Evolutionary conservation across 2,329 filamentous ascomycete species (phyloP), one percentile per base, ranked within the genome.

Genomic region (Neodidymelliopsis sp.): DNA sequence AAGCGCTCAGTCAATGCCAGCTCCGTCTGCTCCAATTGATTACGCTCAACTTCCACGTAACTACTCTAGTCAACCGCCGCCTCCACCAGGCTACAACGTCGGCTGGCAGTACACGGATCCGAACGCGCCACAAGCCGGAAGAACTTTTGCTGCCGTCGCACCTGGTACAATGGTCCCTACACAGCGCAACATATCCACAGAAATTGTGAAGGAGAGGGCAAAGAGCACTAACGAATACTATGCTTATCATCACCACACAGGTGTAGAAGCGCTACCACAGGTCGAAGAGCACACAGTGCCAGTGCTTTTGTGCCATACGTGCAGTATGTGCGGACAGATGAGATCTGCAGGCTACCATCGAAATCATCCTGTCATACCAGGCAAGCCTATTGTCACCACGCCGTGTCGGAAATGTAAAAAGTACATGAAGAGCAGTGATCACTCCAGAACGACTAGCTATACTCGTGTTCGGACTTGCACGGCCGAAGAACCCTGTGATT

Each of bases 301-400:
- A 18, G 59, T 66, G 9, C 45, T 65, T 36, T 50, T 64, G 23
- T 72, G 66, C 40, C 71, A 74, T 54, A 67, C 64, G 6, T 74
- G 71, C 49, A 67, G 61, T 20, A 49, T 65, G 13, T 74, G 71
- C 33, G 63, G 65, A 9, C 50, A 56, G 12, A 62, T 69, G 55
- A 66, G 71, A 11, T 74, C 70, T 16, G 53, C 57, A 28, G 59
- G 63, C 36, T 74, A 62, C 29, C 71, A 74, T 48, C 65, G 67
- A 24, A 54, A 62, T 4, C 58, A 73, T 46, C 71, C 71, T 4
- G 60, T 73, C n/a, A 38, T 70, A 12, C 70, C 70, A 23, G 66
- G 65, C 9, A 59, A 68, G 16, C 56, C 65, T 4, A 34, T 65
- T 10, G 44, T 66, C 2, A 44, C 53, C 7, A 55, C 54, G 6